Percentiles rank a stretch among this genome's conserved stretches.
phyloP scores from a whole-genome alignment of 164 flowering plant species.

The Brasenia schreberi region DNA sequence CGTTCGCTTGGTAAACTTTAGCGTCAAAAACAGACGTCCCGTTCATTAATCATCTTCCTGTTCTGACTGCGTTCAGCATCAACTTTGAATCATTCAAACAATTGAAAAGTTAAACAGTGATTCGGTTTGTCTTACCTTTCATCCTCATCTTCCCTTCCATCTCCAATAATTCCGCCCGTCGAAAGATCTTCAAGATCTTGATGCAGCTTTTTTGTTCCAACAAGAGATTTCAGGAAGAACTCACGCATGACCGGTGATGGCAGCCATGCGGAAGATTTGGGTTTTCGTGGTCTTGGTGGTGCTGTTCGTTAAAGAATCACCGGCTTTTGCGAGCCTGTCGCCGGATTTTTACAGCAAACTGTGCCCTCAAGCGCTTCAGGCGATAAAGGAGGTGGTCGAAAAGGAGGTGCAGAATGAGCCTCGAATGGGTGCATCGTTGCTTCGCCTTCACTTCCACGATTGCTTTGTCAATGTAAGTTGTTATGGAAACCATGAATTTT shows the following conservation, averaged over 20 bases:
- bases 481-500: too few relatives aligned
- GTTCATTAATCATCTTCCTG: too few relatives aligned
- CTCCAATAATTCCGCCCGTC: too few relatives aligned
- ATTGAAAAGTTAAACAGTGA: too few relatives aligned
- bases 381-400: slow-evolving; percentile 9
- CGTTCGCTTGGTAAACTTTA: too few relatives aligned
- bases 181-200: neutral
- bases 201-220: neutral
- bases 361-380: slow-evolving; percentile 16
- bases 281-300: neutral
- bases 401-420: slow-evolving; percentile 13
- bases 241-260: neutral
- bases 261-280: neutral
- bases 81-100: too few relatives aligned
- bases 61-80: too few relatives aligned
- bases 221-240: neutral
- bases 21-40: too few relatives aligned
- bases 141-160: too few relatives aligned
- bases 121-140: too few relatives aligned
- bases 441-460: slow-evolving; percentile 15
- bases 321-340: slow-evolving; percentile 5
- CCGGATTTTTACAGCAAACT: slow-evolving; percentile 9
- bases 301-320: neutral
- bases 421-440: slow-evolving; percentile 19
- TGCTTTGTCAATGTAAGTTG: slow-evolving; percentile 19